A percentile compares a stretch with the other conserved stretches of the same genome.
Evolutionary conservation across 2,329 filamentous ascomycete genomes (phyloP).

Genomic region (Fusarium goolgardi): DNA sequence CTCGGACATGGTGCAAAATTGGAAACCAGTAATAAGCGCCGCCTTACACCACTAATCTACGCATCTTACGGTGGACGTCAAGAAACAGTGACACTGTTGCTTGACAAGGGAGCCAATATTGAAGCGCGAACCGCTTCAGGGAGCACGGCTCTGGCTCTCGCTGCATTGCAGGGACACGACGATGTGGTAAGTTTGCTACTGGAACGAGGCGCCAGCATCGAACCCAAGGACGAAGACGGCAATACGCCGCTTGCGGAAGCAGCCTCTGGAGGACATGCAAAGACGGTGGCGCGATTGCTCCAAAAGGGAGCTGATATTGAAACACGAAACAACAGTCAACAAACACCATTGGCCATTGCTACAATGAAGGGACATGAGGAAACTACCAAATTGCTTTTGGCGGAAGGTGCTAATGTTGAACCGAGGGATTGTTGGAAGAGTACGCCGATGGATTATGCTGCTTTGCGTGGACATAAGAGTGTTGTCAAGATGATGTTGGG

Average conservation of each 20-base stretch:
- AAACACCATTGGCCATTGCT: neutral
- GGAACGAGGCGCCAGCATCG: neutral
- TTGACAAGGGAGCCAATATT: neutral
- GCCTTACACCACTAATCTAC: neutral
- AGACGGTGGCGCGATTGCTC: neutral
- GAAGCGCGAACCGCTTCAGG: neutral
- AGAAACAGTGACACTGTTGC: neutral
- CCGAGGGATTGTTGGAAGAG: neutral
- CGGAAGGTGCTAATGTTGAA: neutral
- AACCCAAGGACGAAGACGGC: neutral
- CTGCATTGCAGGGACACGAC: neutral
- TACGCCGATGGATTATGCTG: neutral
- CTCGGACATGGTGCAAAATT: neutral
- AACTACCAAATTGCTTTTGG: neutral
- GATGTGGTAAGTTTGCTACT: neutral
- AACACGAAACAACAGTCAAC: too few species aligned
- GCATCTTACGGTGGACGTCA: neutral
- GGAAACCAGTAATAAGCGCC: accelerated
- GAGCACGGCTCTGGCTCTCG: neutral
- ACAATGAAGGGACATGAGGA: neutral
- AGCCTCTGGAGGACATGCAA: neutral
- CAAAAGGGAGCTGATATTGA: neutral
- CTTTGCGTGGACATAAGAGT: neutral
- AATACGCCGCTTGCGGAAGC: neutral
- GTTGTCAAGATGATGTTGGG: neutral